Base-by-base conservation (phyloP, 2,329 filamentous ascomycete species). In the Juglanconis oblonga region DNA sequence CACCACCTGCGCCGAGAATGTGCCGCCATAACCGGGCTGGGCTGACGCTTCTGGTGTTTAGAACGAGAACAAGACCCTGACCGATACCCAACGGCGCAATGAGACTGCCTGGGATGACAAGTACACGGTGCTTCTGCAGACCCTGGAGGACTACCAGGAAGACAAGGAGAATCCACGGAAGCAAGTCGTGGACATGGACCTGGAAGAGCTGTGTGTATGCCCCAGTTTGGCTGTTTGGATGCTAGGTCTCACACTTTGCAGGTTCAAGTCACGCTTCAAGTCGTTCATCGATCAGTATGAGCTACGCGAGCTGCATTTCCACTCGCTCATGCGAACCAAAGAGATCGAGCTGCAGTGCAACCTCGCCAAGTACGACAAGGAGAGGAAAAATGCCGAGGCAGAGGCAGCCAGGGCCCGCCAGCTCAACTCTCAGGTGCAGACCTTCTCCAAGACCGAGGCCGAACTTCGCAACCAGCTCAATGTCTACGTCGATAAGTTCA, bases 401-500 rank as follows among this genome's bases (percentile, higher is more conserved):
- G 95, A 99, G 76, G 80, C 87, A 29, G 83, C 82, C 58, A 90
- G 92, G 68, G 91, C 91, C 60, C 88, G 92, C 64, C 90, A 94
- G 65, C 82, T 99, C 55, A 97, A 95, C 67, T 83, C 87, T 40
- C 95, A 99, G 76, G 92, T 98, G 31, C 91, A 93, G 66, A 96
- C 92, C 2, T 97, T 98, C 73, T 95, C 92, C 40, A 95, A 97
- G 75, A 98, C 94, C 9, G 95, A 99, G 76, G 89, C 91, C 14
- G 94, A 98, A 75, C 82, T 99, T 58, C 83, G 95, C 62, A 96
- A 91, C 69, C 95, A 99, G 76, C 86, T 99, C 68, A 98, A 97
- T 73, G 94, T 97, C 68, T 99, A 99, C 70, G 94, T 97, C 32
- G 95, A 99, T 73, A 99, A 98, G 78, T 98, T 98, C 78, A 98